Evolutionary conservation across 1,284 basidiomycete genomes (phyloP).

Genomic region (Ceratobasidium papillatum): DNA sequence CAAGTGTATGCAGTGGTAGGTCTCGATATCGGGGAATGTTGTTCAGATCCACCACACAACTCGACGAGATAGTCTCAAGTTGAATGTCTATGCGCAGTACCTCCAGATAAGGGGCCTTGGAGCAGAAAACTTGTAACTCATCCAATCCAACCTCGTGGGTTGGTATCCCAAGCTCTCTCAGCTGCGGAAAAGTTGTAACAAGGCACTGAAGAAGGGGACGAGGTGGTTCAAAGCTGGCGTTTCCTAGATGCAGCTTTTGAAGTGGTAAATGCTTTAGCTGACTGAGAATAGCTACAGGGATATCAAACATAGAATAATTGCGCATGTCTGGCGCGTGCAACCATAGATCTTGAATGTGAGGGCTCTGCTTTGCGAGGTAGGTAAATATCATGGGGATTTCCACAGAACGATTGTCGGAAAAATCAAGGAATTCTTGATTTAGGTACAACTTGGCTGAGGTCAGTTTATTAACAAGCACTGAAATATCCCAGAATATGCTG

Average conservation of each 20-base stretch:
- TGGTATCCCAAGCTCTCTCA: neutral
- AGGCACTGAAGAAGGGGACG: neutral
- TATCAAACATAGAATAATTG: neutral
- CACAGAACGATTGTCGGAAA: no score
- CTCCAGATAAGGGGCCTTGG: neutral
- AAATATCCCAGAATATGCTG: neutral
- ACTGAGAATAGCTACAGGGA: neutral
- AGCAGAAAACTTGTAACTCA: no score
- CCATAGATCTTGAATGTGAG: neutral
- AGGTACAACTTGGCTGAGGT: neutral
- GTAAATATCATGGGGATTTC: no score
- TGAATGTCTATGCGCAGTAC: neutral
- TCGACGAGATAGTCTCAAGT: no score
- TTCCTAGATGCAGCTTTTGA: neutral
- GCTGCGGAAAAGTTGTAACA: neutral
- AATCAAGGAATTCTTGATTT: no score
- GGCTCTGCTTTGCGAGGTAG: neutral
- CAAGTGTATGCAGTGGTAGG: no score
- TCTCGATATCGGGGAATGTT: no score
- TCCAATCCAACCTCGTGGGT: neutral
- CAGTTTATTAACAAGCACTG: neutral
- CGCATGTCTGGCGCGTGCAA: no score
- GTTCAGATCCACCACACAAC: no score
- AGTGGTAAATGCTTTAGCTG: neutral
- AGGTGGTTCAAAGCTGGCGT: neutral